These are phyloP conservation scores for Tulasnella sp. DNA, from an alignment of 768 basidiomycete species.

Conservation along the genomic window DNA sequence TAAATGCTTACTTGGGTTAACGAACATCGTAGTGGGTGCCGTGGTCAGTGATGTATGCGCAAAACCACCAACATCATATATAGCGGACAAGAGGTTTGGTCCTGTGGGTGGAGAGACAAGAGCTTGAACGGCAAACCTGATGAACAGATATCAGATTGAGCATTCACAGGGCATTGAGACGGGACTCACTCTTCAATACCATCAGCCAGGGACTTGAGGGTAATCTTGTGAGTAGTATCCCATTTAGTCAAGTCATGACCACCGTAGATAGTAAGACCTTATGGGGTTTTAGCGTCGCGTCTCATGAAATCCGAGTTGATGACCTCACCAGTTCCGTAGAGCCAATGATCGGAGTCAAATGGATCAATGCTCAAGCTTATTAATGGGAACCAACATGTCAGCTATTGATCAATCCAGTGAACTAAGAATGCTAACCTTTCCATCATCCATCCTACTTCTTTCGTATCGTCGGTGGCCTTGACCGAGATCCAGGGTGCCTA, in stretches of 20 bases:
- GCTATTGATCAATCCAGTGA: too few species aligned
- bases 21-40: neutral
- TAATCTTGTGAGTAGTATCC: slow-evolving; percentile 1
- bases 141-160: neutral
- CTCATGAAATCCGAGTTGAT: neutral
- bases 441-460: slow-evolving; percentile 55
- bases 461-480: slow-evolving; percentile 16
- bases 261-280: neutral
- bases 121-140: neutral
- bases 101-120: neutral
- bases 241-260: neutral
- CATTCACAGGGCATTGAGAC: neutral
- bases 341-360: neutral
- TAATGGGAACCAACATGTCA: too few species aligned
- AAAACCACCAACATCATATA: neutral
- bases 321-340: neutral
- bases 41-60: neutral
- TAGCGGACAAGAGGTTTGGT: neutral
- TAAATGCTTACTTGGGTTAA: too few species aligned
- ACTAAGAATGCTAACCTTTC: slow-evolving; percentile 42
- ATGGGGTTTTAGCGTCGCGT: neutral
- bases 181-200: neutral
- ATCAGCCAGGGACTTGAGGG: neutral
- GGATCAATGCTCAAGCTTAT: neutral
- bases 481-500: slow-evolving; percentile 1